A percentile compares a stretch with the other conserved stretches of the same genome.
Conservation (phyloP, 139 green algal genomes). For the Closterium sp. region DNA sequence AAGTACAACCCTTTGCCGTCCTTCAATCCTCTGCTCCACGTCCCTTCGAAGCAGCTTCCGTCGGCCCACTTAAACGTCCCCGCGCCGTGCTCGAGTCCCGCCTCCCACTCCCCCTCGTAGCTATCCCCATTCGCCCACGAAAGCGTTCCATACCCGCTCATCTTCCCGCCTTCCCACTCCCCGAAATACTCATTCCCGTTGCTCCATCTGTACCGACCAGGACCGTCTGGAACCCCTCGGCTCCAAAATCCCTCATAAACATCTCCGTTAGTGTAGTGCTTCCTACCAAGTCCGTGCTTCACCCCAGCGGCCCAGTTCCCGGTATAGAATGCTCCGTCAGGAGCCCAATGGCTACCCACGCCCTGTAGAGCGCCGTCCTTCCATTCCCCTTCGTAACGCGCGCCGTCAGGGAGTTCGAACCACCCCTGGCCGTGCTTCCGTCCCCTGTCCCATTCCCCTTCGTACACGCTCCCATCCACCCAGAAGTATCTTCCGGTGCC, state of each 20-base stretch:
- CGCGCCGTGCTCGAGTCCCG: conserved; percentile 69
- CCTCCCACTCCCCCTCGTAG: conserved; percentile 83
- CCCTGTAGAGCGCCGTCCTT: conserved; percentile 56
- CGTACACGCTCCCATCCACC: conserved; percentile 52
- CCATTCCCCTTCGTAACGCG: conserved; percentile 57
- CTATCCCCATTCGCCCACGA: conserved; percentile 79
- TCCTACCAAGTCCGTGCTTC: conserved; percentile 72
- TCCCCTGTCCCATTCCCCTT: conserved; percentile 50
- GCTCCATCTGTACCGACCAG: conserved; percentile 59
- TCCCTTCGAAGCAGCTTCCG: conserved; percentile 79
- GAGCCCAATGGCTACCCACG: conserved; percentile 77
- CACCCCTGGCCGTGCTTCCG: conserved; percentile 49
- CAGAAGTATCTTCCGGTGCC: conserved; percentile 47
- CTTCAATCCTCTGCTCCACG: conserved; percentile 73
- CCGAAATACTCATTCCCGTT: conserved; percentile 71
- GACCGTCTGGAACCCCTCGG: conserved; percentile 39
- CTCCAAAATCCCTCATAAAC: conserved; percentile 58
- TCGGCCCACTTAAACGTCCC: conserved; percentile 86
- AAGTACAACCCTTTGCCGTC: conserved; percentile 68
- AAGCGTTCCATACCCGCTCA: conserved; percentile 85
- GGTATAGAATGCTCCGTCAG: conserved; percentile 79
- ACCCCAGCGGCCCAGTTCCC: conserved; percentile 73
- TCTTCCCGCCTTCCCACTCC: conserved; percentile 77
- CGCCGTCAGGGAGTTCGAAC: conserved; percentile 47
- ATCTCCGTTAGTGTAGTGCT: conserved; percentile 53